These are phyloP conservation scores for Backusella parvicylindrica DNA, from an alignment of 192 early-diverging fungal species.

Conservation along the genomic window DNA sequence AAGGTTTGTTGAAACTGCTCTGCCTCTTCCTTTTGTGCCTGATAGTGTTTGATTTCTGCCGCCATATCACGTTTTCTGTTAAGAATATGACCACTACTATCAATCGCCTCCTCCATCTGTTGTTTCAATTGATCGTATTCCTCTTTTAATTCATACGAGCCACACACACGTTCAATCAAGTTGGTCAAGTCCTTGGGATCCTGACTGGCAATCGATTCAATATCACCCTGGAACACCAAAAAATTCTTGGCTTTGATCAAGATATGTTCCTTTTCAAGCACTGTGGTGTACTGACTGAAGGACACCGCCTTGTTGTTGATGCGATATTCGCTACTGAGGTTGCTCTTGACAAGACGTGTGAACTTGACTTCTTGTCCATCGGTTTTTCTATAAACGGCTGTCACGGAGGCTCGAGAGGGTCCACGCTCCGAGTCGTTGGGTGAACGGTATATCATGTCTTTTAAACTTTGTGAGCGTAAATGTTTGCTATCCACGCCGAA, in stretches of 20 bases:
- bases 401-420: constrained; percentile 67
- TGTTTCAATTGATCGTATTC: constrained; percentile 87
- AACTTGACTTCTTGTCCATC: constrained; percentile 63
- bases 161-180: constrained; percentile 95
- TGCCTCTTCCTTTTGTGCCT: constrained; percentile 90
- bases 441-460: constrained; percentile 88
- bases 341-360: constrained; percentile 61
- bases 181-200: constrained; percentile 89
- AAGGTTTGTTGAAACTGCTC: constrained; percentile 72
- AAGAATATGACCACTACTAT: constrained; percentile 85
- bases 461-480: constrained; percentile 83
- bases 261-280: constrained; percentile 85
- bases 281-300: constrained; percentile 71
- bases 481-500: constrained; percentile 92
- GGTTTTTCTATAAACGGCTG: constrained; percentile 77
- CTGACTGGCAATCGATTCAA: constrained; percentile 96
- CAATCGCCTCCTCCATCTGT: constrained; percentile 81
- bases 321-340: constrained; percentile 83
- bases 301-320: constrained; percentile 75
- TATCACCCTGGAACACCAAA: constrained; percentile 98
- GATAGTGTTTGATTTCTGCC: constrained; percentile 89
- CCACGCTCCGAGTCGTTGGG: constrained; percentile 22
- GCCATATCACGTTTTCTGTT: constrained; percentile 88
- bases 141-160: constrained; percentile 84
- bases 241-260: constrained; percentile 96